Evolutionary conservation across 192 early-diverging fungal species (phyloP).

Genomic region (Phycomyces nitens): DNA sequence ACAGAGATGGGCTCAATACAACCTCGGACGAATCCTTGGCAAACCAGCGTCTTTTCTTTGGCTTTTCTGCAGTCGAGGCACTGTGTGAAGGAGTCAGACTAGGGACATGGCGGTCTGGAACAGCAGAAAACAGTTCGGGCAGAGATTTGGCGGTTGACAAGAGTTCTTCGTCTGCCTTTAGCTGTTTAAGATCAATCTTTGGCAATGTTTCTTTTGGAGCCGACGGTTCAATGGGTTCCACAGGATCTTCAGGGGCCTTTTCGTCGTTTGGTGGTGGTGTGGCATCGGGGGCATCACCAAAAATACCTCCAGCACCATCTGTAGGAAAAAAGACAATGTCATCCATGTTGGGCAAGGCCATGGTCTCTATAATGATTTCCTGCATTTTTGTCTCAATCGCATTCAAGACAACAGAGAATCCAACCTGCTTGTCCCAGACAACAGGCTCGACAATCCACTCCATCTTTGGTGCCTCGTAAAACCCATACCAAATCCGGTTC

Average conservation of each 20-base stretch:
- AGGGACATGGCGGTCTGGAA: background rate
- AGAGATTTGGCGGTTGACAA: conserved; percentile 17
- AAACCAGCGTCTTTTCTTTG: background rate
- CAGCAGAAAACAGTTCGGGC: conserved; percentile 20
- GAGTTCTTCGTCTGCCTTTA: conserved; percentile 4
- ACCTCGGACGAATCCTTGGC: background rate
- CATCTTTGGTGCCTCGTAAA: conserved; percentile 76
- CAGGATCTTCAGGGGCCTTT: background rate
- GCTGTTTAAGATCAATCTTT: background rate
- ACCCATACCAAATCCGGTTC: conserved; percentile 88
- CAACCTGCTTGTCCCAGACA: conserved; percentile 82
- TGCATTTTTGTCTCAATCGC: conserved; percentile 83
- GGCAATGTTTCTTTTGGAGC: too few relatives aligned
- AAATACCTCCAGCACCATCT: conserved; percentile 55
- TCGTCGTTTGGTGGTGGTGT: background rate
- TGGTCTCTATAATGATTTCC: conserved; percentile 73
- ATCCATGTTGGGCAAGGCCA: conserved; percentile 91
- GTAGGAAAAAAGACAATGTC: conserved; percentile 80
- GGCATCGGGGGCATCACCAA: conserved; percentile 34
- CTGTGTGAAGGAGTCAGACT: background rate
- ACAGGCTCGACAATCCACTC: conserved; percentile 76
- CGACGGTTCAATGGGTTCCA: background rate
- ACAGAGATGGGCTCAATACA: background rate
- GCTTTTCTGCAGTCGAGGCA: background rate
- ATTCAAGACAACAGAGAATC: conserved; percentile 70